Evolutionary conservation across 345 rosid genomes (phyloP).

Genomic region (Chamaenerion angustifolium): DNA sequence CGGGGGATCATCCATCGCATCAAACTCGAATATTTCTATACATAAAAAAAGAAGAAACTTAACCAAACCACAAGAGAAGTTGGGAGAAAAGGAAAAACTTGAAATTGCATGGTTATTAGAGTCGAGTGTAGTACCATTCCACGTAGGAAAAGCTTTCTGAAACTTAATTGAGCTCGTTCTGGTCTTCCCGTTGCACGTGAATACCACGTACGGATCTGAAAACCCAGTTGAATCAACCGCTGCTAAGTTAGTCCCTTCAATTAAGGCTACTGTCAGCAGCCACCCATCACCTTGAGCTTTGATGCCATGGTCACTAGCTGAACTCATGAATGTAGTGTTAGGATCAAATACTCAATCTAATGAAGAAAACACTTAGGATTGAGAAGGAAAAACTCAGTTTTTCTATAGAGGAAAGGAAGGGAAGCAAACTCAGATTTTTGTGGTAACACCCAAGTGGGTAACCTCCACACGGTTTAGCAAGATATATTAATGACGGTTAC

Average conservation of each 20-base stretch:
- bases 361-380: too few relatives aligned
- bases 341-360: too few relatives aligned
- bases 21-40: constrained; percentile 95
- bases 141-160: constrained; percentile 71
- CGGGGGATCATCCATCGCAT: constrained; percentile 98
- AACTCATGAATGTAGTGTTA: not conserved
- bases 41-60: not conserved
- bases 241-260: constrained; percentile 74
- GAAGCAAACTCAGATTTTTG: too few relatives aligned
- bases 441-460: too few relatives aligned
- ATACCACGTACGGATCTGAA: constrained; percentile 88
- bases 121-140: constrained; percentile 57
- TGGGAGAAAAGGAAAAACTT: not conserved
- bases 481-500: too few relatives aligned
- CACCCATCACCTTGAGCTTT: constrained; percentile 98
- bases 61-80: constrained; percentile 4
- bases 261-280: constrained; percentile 83
- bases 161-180: constrained; percentile 93
- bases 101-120: constrained; percentile 1
- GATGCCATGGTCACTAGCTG: constrained; percentile 89
- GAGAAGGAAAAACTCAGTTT: too few relatives aligned
- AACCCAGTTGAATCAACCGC: constrained; percentile 84
- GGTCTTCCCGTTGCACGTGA: constrained; percentile 78
- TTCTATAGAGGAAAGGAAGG: too few relatives aligned
- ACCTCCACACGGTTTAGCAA: too few relatives aligned